Base-by-base conservation (phyloP, 2,329 filamentous ascomycete species). In the Tolypocladium cylindrosporum region DNA sequence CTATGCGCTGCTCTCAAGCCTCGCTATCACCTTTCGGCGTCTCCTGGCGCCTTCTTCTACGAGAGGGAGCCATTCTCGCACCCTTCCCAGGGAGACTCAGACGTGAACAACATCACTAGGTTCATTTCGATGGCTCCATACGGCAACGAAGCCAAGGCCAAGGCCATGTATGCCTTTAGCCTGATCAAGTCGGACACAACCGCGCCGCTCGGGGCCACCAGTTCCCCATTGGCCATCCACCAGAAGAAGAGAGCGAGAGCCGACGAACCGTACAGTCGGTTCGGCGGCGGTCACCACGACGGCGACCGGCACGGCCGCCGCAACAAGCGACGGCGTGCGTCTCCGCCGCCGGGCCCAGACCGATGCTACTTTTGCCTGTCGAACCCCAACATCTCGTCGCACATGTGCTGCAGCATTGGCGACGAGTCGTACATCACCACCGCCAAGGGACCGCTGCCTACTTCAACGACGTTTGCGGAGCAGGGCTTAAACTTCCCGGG, bases 351-450 rank as follows among this genome's bases (percentile, higher is more conserved):
- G 0, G 85, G 86, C 0, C 91, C 90, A 2, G 86, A 87, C 56
- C 82, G 88, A 66, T 99, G 94, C 75, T 99, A 94, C 78, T 97
- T 99, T 77, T 99, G 94, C 69, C 80, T 99, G 13, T 92, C 90
- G 7, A 97, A 96, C 71, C 85, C 89, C 7, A 88, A 88, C 60
- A 78, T 94, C 51, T 88, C 89, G 56, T 88, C 87, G 1, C 93
- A 99, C 73, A 88, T 99, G 72, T 88, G 97, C 66, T 88, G 89
- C 63, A 91, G 89, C 34, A 93, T 99, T 62, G 94, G 90, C 56
- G 86, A 91, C 21, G 89, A 96, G 60, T 82, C 86, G 57, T 97
- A 97, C 71, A 75, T 97, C 57, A 96, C 94, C 36, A 94, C 89
- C 31, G 91, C 94, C 59, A 97, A 96, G 71, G 94, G 94, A 0